Base-by-base conservation (phyloP, 2,329 filamentous ascomycete genomes). In the Beauveria rudraprayagi region DNA sequence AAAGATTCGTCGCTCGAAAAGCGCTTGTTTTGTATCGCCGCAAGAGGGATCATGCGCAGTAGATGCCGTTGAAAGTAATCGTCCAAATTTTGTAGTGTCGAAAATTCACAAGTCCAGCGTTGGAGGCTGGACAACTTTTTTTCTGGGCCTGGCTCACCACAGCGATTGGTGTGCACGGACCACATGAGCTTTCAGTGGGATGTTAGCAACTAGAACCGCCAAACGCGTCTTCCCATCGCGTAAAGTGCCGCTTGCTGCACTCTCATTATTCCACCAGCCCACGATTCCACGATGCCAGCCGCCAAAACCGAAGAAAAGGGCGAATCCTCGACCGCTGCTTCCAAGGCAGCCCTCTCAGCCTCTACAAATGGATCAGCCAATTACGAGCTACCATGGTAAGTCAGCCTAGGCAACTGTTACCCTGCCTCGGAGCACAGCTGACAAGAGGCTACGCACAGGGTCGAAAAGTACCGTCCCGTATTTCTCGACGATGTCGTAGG, bases 401-500 rank as follows among this genome's bases (percentile, higher is more conserved):
- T 67, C 14, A 58, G 30, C 28, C 48, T 46, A 24, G 43, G 55
- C 17, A 5, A 50, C 63, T 63, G 1, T 56, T 19, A 6, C 10
- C 44, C 44, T 52, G 61, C 47, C 51, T 63, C 70, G 60, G 67
- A 65, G 68, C 63, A 66, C 64, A 66, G 10, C 11, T 63, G 62
- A 62, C 16, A 48, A 54, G 30, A 54, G 47, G 41, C 51, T 61
- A 22, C n/a, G 30, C 28, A 53, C 65, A 97, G 93, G 94, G 94
- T 99, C 63, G 94, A 99, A 77, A 99, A 99, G 75, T 99, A 97
- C 78, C 85, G 94, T 44, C 94, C 94, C 1, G 83, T 96, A 58
- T 95, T 95, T 75, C 86, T 99, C 34, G 92, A 97, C 76, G 93
- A 99, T 77, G 88, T 99, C 58, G 94, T 99, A 60, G 94, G 94